phyloP scores from a whole-genome alignment of 306 rosid species.

The Medicago arabica region DNA sequence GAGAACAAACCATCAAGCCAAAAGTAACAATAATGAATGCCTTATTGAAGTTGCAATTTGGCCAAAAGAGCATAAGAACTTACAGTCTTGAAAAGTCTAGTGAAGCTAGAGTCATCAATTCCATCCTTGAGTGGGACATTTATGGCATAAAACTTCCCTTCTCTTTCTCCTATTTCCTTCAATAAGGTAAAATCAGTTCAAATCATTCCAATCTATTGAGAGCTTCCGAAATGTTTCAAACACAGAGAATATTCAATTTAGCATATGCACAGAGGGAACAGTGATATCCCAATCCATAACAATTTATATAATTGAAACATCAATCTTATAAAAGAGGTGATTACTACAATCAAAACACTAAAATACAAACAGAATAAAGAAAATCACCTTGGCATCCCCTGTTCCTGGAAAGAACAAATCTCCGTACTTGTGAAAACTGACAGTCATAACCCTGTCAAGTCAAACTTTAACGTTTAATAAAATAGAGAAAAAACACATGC shows the following conservation, averaged over 20 bases:
- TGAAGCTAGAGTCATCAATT: conserved; percentile 97
- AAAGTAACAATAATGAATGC: conserved; percentile 31
- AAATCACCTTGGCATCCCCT: conserved; percentile 92
- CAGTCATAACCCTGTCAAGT: conserved; percentile 96
- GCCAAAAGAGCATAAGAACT: conserved; percentile 40
- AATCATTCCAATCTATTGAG: conserved; percentile 40
- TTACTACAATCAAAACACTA: conserved; percentile 1
- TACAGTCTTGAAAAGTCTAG: conserved; percentile 92
- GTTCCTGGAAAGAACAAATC: conserved; percentile 97
- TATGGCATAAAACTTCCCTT: conserved; percentile 97
- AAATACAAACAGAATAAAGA: conserved; percentile 38
- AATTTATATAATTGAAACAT: conserved; percentile 3
- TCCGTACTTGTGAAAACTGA: conserved; percentile 97
- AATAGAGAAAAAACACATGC: conserved; percentile 34
- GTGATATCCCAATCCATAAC: neutral
- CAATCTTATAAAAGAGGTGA: conserved; percentile 13
- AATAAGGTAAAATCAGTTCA: conserved; percentile 58
- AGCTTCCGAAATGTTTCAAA: conserved; percentile 33
- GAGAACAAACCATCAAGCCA: conserved; percentile 33
- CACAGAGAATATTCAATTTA: conserved; percentile 25
- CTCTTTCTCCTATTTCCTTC: conserved; percentile 98
- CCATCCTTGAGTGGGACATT: conserved; percentile 98
- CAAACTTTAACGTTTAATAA: conserved; percentile 41
- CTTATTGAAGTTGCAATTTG: conserved; percentile 54
- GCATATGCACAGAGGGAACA: conserved; percentile 19